A percentile compares a stretch with the other conserved stretches of the same genome.
These are phyloP conservation scores for Achlya hypogyna DNA, from an alignment of 352 stramenopile species.

Conservation along the genomic window DNA sequence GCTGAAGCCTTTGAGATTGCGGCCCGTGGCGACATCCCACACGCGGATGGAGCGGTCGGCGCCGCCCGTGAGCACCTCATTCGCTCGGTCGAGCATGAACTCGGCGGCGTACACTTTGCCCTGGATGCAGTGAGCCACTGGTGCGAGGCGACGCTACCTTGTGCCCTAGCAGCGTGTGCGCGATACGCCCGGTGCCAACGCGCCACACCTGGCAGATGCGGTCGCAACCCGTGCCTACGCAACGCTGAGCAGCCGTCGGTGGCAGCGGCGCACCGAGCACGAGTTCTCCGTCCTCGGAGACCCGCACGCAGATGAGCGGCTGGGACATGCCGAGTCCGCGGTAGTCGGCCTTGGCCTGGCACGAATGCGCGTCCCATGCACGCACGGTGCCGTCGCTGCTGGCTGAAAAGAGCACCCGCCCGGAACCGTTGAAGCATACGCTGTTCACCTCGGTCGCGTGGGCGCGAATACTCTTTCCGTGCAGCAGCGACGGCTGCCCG, in stretches of 20 bases:
- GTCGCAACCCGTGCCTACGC: constrained; percentile 53
- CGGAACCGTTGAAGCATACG: constrained; percentile 74
- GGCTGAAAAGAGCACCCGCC: constrained; percentile 72
- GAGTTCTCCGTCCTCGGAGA: constrained; percentile 63
- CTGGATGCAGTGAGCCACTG: background rate
- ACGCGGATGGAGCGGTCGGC: constrained; percentile 67
- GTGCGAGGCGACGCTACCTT: constrained; percentile 27
- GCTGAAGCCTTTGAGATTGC: constrained; percentile 61
- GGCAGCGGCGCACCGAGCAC: constrained; percentile 32
- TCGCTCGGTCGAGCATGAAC: constrained; percentile 44
- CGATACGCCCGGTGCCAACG: constrained; percentile 66
- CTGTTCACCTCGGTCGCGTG: constrained; percentile 80
- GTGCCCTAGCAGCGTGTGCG: constrained; percentile 76
- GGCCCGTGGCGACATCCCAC: constrained; percentile 57
- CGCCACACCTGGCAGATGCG: constrained; percentile 81
- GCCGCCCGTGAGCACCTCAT: constrained; percentile 69
- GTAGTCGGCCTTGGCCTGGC: constrained; percentile 56
- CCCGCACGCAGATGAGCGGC: constrained; percentile 70
- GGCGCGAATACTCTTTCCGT: constrained; percentile 53
- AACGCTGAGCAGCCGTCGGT: background rate
- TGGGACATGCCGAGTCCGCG: constrained; percentile 64
- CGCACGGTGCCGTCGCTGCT: constrained; percentile 76
- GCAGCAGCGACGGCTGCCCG: constrained; percentile 18
- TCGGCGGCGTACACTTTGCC: constrained; percentile 73
- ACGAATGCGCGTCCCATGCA: constrained; percentile 56